Base-by-base conservation (phyloP, 2,329 filamentous ascomycete species). In the Fusarium proliferatum region DNA sequence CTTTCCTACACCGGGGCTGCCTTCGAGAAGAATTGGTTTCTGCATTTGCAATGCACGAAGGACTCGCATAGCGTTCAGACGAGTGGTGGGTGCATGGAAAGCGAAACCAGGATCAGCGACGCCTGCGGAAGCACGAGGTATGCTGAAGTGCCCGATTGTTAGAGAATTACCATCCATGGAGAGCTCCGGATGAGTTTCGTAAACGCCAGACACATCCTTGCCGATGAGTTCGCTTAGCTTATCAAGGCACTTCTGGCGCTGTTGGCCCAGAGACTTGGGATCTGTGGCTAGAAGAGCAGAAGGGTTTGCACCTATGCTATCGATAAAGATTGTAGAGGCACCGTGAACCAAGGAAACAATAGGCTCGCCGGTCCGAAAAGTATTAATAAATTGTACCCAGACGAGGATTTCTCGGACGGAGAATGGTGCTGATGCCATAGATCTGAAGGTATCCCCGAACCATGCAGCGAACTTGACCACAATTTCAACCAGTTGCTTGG, bases 1-100 rank as follows among this genome's bases (percentile, higher is more conserved):
- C 85, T 99, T 99, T 63, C 96, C 96, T 28, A 99, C 96, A 80
- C 96, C 96, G n/a, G 96, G 96, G 76, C 94, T 98, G 41, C 97
- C 96, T 84, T 99, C 96, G 6, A 99, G 88, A 11, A 99, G 87
- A 61, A 99, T 96, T 6, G 96, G 96, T 80, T 98, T 98, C 59
- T 90, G 88, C 61, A 97, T 90, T 78, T 97, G 95, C 69, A 99
- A 85, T 19, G 96, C 97, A 71, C 96, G 91, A 62, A 97, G 89
- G 38, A 99, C 92, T 80, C 96, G 90, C 90, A 98, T 96, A 2
- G 93, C 93, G 79, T 99, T 99, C 56, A 92, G 87, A 67, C 92
- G 91, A 2, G 96, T 98, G 0, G 96, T 99, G 2, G 94, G 94
- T 2, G 96, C 95, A 74, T 94, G 90, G 76, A 99, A 93, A 28